Evolutionary conservation across 2,329 filamentous ascomycete genomes (phyloP), one percentile per base, ranked within the genome.

Genomic region (Zopfia rhizophila): DNA sequence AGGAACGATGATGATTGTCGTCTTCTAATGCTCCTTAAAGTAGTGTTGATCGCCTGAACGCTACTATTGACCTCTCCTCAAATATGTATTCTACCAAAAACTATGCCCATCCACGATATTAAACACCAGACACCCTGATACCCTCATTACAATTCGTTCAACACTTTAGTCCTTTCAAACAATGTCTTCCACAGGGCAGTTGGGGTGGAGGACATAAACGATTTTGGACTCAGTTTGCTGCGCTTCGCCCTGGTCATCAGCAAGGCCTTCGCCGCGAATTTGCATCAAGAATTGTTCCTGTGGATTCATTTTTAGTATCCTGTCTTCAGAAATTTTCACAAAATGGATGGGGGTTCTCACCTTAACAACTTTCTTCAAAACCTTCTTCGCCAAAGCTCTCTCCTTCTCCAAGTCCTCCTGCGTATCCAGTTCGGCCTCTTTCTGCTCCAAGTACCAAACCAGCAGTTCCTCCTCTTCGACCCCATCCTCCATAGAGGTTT

Each of bases 301-400:
- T 42, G 69, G 60, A 32, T 30, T 17, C n/a, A 17, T 11, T 4
- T 11, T 24, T 21, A 8, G 16, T 19, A 28, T 5, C 27, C 21
- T 18, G 25, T 21, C 3, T 44, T 19, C 10, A 3, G 50, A n/a
- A 41, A 46, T 7, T 28, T 14, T 45, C 18, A 21, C 27, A 12
- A 25, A 32, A n/a, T 36, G 31, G 21, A 28, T 18, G 31, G 19
- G 30, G 14, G 43, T 32, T 75, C 84, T 66, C 78, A 94, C 91
- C 87, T 94, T 97, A 66, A 97, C 89, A 88, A 97, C 95, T 73
- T 90, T 88, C 81, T 90, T 96, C 59, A 99, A 75, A 40, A 99
- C 93, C 82, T 96, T 94, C 67, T 78, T 83, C 11, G 87, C 88
- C 44, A 96, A 75, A 3, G 78, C 78, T 66, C 84, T 82, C 75